Conservation (phyloP, 257 asterid species). For the Datura wrightii region DNA sequence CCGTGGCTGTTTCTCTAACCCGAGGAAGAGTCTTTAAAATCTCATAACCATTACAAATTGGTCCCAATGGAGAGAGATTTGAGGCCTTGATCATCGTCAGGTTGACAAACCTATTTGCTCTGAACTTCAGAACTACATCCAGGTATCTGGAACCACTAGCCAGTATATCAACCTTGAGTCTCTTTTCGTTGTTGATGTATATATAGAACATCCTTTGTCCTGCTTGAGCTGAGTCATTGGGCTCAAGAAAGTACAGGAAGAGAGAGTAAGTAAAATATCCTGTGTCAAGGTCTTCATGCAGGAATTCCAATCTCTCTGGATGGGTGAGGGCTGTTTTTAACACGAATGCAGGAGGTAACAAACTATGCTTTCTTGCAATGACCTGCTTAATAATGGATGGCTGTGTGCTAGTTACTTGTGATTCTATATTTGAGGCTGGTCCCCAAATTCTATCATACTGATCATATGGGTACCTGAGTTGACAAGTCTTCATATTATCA, state of each 20-base stretch:
- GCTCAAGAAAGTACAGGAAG: slow-evolving; percentile 63
- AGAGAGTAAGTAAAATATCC: slow-evolving; percentile 42
- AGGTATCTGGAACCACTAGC: slow-evolving; percentile 41
- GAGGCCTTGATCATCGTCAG: slow-evolving; percentile 52
- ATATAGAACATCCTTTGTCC: slow-evolving; percentile 63
- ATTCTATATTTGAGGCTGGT: slow-evolving; percentile 39
- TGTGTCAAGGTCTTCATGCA: slow-evolving; percentile 46
- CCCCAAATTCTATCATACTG: slow-evolving; percentile 62
- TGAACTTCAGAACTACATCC: slow-evolving; percentile 46
- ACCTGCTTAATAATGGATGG: slow-evolving; percentile 32
- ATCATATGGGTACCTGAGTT: slow-evolving; percentile 58
- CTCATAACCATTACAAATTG: slow-evolving; percentile 64
- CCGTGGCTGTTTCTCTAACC: slow-evolving; percentile 45
- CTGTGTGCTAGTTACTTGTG: slow-evolving; percentile 40
- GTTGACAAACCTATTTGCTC: slow-evolving; percentile 54
- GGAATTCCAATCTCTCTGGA: slow-evolving; percentile 53
- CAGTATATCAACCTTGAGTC: slow-evolving; percentile 47
- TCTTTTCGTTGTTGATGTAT: slow-evolving; percentile 48
- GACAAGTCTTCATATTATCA: slow-evolving; percentile 24
- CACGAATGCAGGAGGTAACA: slow-evolving; percentile 55
- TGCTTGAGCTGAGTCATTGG: slow-evolving; percentile 44
- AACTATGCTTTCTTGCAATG: slow-evolving; percentile 29
- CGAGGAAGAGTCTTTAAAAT: slow-evolving; percentile 48
- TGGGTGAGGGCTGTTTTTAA: slow-evolving; percentile 59
- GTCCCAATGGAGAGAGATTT: slow-evolving; percentile 54